phyloP scores from a whole-genome alignment of 2,329 filamentous ascomycete species.

The Fusarium transvaalense region DNA sequence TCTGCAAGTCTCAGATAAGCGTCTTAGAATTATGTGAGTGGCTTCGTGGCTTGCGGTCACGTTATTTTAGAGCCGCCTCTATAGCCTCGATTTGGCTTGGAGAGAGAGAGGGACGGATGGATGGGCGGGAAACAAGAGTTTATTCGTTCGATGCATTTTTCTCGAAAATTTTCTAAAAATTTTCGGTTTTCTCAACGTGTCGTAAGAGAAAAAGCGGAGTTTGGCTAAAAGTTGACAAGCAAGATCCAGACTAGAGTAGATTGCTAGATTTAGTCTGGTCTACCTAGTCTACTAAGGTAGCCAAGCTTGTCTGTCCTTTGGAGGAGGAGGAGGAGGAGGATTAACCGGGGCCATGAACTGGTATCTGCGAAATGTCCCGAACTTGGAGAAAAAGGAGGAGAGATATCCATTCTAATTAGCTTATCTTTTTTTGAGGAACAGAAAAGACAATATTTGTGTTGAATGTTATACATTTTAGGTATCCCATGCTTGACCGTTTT shows the following conservation, averaged over 20 bases:
- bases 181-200: constrained; percentile 1
- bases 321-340: background rate
- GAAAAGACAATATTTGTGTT: background rate
- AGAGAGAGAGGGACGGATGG: no score
- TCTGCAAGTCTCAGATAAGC: constrained; percentile 13
- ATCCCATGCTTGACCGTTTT: background rate
- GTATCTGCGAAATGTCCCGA: background rate
- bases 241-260: background rate
- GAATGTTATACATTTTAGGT: no score
- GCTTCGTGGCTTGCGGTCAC: constrained; percentile 25
- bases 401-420: background rate
- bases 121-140: no score
- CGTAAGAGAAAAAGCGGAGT: constrained; percentile 12
- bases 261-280: no score
- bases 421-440: background rate
- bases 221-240: background rate
- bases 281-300: background rate
- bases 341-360: constrained; percentile 1
- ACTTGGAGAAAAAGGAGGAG: background rate
- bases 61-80: constrained; percentile 26
- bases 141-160: background rate
- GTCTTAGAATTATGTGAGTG: constrained; percentile 21
- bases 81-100: no score
- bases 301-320: no score
- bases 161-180: background rate